phyloP scores from a whole-genome alignment of 2,329 filamentous ascomycete species.

The Talaromyces sp. region DNA sequence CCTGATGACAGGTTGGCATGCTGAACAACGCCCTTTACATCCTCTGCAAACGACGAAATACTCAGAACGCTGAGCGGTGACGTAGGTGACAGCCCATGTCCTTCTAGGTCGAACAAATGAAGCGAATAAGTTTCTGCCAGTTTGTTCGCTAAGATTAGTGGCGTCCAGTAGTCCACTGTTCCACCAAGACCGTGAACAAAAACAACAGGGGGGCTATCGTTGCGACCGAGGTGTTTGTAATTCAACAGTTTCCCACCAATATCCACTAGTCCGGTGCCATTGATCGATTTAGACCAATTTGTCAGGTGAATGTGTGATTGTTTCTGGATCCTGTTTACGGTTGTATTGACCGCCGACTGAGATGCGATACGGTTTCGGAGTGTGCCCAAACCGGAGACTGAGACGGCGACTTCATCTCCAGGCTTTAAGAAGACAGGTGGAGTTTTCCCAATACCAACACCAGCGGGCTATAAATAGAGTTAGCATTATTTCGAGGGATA shows the following conservation, averaged over 20 bases:
- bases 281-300: constrained; percentile 25
- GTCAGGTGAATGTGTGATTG: constrained; percentile 23
- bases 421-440: constrained; percentile 40
- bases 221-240: constrained; percentile 29
- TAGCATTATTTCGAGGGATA: not conserved
- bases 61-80: constrained; percentile 39
- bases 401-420: constrained; percentile 40
- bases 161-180: constrained; percentile 42
- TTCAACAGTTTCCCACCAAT: constrained; percentile 41
- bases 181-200: constrained; percentile 56
- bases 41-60: constrained; percentile 42
- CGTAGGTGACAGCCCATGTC: constrained; percentile 53
- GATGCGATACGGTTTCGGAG: constrained; percentile 39
- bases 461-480: constrained; percentile 25
- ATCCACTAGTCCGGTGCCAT: constrained; percentile 29
- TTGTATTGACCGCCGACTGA: constrained; percentile 20
- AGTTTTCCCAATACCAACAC: constrained; percentile 46
- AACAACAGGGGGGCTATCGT: constrained; percentile 30
- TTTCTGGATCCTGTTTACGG: constrained; percentile 18
- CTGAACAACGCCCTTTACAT: constrained; percentile 39
- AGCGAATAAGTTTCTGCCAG: constrained; percentile 28
- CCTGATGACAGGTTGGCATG: constrained; percentile 18
- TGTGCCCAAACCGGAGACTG: constrained; percentile 39
- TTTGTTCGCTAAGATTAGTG: constrained; percentile 34
- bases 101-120: constrained; percentile 53